Evolutionary conservation across 805 yeast species (phyloP).

Genomic region (Pichia manshurica): DNA sequence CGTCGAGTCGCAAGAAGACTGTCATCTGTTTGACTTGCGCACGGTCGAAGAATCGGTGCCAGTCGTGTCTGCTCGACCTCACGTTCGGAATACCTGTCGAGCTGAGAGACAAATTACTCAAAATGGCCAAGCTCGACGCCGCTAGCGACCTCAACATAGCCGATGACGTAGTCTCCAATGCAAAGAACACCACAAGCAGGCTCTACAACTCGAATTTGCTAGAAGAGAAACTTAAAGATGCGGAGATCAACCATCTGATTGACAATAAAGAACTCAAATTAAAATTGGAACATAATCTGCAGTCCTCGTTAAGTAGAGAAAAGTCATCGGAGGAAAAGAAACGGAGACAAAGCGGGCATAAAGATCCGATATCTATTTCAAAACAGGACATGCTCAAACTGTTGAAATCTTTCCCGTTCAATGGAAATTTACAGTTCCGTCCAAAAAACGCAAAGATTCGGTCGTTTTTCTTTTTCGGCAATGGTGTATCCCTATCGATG

Average conservation of each 20-base stretch:
- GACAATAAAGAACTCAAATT: conserved; percentile 7
- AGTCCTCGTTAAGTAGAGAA: conserved; percentile 4
- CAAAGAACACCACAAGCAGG: conserved; percentile 39
- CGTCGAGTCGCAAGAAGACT: conserved; percentile 42
- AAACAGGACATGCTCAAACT: conserved; percentile 45
- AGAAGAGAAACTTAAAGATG: conserved; percentile 27
- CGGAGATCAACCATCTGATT: conserved; percentile 9
- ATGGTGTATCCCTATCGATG: conserved; percentile 61
- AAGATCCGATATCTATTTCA: conserved; percentile 12
- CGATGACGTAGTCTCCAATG: conserved; percentile 41
- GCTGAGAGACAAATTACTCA: conserved; percentile 73
- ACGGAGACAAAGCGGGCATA: not conserved
- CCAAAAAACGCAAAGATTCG: conserved; percentile 39
- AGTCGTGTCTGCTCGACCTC: conserved; percentile 77
- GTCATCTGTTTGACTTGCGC: conserved; percentile 78
- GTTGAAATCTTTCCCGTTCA: conserved; percentile 60
- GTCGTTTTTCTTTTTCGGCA: conserved; percentile 71
- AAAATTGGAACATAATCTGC: conserved; percentile 10
- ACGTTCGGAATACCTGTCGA: conserved; percentile 75
- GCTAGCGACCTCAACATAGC: not conserved
- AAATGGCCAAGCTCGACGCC: conserved; percentile 51
- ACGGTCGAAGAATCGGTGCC: conserved; percentile 75
- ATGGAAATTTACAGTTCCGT: conserved; percentile 42
- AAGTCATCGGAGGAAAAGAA: conserved; percentile 17
- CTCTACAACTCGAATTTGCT: conserved; percentile 49